phyloP scores from a whole-genome alignment of 2,329 filamentous ascomycete species.

The Bipolaris sorokiniana region DNA sequence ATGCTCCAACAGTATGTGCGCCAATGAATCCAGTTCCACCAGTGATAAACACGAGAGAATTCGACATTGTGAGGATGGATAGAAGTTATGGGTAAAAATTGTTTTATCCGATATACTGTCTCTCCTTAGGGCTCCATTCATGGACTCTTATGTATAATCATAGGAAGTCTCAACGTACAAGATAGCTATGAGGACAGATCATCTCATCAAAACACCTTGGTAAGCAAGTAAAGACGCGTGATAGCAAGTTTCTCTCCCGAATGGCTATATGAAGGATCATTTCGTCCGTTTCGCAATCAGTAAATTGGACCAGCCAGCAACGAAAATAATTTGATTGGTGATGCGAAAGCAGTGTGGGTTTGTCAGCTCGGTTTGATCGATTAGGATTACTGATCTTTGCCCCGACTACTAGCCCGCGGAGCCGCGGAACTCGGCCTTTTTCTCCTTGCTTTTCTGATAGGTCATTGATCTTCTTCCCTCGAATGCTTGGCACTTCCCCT shows the following conservation, averaged over 20 bases:
- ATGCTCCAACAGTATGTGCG: conserved; percentile 28
- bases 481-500: background rate
- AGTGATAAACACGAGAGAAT: conserved; percentile 36
- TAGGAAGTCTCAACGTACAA: background rate
- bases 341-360: background rate
- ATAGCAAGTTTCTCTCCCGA: background rate
- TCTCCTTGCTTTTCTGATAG: background rate
- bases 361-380: background rate
- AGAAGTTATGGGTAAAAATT: background rate
- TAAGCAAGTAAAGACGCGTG: background rate
- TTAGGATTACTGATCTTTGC: background rate
- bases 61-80: conserved; percentile 8
- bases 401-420: background rate
- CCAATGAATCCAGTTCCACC: conserved; percentile 40
- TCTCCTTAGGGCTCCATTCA: background rate
- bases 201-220: background rate
- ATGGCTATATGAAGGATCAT: background rate
- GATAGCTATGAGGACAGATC: background rate
- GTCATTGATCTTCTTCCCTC: background rate
- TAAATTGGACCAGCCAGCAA: background rate
- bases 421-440: background rate
- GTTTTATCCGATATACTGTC: background rate
- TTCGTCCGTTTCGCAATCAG: background rate
- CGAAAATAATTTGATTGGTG: background rate
- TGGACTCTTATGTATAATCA: background rate